Percentiles rank a stretch among this genome's conserved stretches.
Evolutionary conservation across 2,329 filamentous ascomycete genomes (phyloP).

Genomic region (Calonectria pseudoreteaudii): DNA sequence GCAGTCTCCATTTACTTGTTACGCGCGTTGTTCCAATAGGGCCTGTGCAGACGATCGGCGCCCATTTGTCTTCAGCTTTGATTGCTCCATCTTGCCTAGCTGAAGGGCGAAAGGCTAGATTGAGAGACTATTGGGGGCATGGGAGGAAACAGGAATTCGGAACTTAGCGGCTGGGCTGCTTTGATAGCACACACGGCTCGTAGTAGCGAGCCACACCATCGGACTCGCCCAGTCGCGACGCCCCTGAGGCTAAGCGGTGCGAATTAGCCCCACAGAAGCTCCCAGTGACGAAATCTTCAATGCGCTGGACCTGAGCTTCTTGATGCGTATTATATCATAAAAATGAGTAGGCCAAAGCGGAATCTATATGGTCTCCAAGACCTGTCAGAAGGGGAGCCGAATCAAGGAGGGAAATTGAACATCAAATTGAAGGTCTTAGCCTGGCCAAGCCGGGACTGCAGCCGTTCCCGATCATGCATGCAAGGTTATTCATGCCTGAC

Average conservation of each 20-base stretch:
- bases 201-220: background rate
- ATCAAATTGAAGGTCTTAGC: background rate
- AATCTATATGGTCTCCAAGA: background rate
- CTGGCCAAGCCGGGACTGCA: background rate
- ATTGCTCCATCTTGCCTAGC: background rate
- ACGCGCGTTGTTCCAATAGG: background rate
- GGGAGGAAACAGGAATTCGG: background rate
- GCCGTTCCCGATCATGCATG: background rate
- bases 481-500: constrained; percentile 7
- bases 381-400: background rate
- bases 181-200: background rate
- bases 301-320: background rate
- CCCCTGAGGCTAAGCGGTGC: constrained; percentile 18
- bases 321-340: background rate
- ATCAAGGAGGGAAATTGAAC: background rate
- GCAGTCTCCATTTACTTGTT: background rate
- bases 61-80: background rate
- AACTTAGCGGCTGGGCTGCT: background rate
- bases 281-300: background rate
- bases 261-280: background rate
- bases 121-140: background rate
- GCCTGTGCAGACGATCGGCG: background rate
- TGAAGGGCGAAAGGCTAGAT: background rate
- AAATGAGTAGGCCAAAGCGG: too few relatives aligned
- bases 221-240: background rate